Evolutionary conservation across 2,329 filamentous ascomycete genomes (phyloP).

Genomic region (Ophiostoma himal-ulmi): DNA sequence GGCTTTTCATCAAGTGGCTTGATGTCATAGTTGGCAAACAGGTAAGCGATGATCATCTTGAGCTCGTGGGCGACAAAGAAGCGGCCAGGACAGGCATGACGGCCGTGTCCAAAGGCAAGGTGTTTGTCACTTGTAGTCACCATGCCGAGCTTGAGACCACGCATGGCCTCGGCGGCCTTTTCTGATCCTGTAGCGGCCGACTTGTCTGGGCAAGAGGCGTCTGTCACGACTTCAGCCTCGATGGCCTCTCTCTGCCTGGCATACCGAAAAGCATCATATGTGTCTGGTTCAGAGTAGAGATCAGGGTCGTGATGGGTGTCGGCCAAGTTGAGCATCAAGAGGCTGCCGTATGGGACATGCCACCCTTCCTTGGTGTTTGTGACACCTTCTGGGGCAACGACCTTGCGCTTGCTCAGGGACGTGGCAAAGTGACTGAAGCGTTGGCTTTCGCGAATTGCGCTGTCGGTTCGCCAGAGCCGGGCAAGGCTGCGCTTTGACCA

Average conservation of each 20-base stretch:
- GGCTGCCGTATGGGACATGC: slow-evolving; percentile 40
- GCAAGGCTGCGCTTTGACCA: slow-evolving; percentile 45
- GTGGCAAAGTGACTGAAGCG: slow-evolving; percentile 43
- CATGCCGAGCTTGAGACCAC: slow-evolving; percentile 42
- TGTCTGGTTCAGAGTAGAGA: slow-evolving; percentile 38
- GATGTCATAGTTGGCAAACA: slow-evolving; percentile 50
- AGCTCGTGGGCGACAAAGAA: slow-evolving; percentile 53
- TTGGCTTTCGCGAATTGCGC: slow-evolving; percentile 49
- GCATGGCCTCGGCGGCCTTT: slow-evolving; percentile 32
- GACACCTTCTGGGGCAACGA: slow-evolving; percentile 37
- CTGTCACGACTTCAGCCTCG: slow-evolving; percentile 29
- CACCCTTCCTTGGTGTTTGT: slow-evolving; percentile 40
- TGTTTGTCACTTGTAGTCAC: slow-evolving; percentile 48
- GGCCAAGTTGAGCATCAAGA: slow-evolving; percentile 41
- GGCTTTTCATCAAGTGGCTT: slow-evolving; percentile 38
- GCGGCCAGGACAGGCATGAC: slow-evolving; percentile 50
- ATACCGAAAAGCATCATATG: slow-evolving; percentile 48
- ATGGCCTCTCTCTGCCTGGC: slow-evolving; percentile 39
- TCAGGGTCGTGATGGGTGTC: slow-evolving; percentile 44
- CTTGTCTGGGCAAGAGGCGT: not conserved
- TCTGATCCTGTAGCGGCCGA: slow-evolving; percentile 18
- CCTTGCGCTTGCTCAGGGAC: slow-evolving; percentile 43
- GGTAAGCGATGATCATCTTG: slow-evolving; percentile 48
- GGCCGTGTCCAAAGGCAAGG: slow-evolving; percentile 52
- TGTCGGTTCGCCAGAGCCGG: slow-evolving; percentile 44